Evolutionary conservation across 2,329 filamentous ascomycete species (phyloP), one percentile per base, ranked within the genome.

Genomic region (Chaetomiaceae sp.): DNA sequence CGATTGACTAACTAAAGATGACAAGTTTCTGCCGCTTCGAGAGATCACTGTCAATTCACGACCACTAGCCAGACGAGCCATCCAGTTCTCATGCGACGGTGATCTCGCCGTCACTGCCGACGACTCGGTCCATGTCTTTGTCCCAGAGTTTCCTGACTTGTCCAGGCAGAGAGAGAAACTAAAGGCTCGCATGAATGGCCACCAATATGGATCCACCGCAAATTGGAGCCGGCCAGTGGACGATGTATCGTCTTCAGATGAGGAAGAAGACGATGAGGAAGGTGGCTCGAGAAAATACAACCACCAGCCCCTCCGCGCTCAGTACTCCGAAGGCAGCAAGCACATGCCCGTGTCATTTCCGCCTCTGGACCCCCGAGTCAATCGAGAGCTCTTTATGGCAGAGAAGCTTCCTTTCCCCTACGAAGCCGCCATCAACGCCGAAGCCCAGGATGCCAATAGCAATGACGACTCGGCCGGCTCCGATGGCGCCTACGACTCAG

Each of bases 61-160:
- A 10, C 69, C 68, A 0, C 51, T 65, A 30, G 53, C 58, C 56
- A 66, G 63, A 38, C 70, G 73, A 47, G 71, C 72, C 40, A 62
- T 76, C 21, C 60, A 75, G 32, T 82, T 79, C 76, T 83, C 80
- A 20, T 75, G 75, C 56, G 80, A 83, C 48, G 77, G 75, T 21
- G 80, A 82, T 60, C 69, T 83, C 5, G 80, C 79, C 30, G 71
- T 82, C 29, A 75, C 73, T 2, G 75, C 77, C n/a, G 77, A 80
- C 56, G 80, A 83, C 62, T 76, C 75, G 37, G 63, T 65, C 29
- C 62, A 63, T 43, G 56, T 65, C 44, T 59, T 64, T 33, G 59
- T 64, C 32, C 61, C 64, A 23, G 62, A 65, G 44, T 64, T 64
- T 27, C 64, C 64, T 9, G 64, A 65, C 32, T 40, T 62, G 1